Percentiles rank a stretch among this genome's conserved stretches.
phyloP scores from a whole-genome alignment of 495 filamentous ascomycete species.

The Geopyxis carbonaria region DNA sequence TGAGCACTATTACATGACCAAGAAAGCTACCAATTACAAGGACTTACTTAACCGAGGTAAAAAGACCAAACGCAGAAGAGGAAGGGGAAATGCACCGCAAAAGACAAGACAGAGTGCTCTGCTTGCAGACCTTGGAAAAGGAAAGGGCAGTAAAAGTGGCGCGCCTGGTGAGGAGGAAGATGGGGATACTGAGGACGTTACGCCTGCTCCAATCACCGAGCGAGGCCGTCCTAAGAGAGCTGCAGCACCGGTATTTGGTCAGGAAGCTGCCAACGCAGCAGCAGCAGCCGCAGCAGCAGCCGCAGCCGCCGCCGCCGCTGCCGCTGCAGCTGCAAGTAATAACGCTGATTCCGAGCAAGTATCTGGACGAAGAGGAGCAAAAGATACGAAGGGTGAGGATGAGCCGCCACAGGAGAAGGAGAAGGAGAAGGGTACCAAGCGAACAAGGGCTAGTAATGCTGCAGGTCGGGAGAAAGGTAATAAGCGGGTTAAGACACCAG shows the following conservation, averaged over 20 bases:
- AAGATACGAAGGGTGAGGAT: conserved; percentile 27
- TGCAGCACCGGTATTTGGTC: conserved; percentile 55
- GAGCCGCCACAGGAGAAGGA: conserved; percentile 33
- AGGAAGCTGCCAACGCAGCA: conserved; percentile 27
- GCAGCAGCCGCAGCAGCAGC: conserved; percentile 53
- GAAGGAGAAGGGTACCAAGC: conserved; percentile 35
- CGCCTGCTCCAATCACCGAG: conserved; percentile 40
- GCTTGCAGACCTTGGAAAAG: conserved; percentile 52
- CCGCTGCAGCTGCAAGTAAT: not conserved
- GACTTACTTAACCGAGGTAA: conserved; percentile 59
- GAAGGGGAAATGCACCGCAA: conserved; percentile 28
- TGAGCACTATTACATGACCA: conserved; percentile 88
- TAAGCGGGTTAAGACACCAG: conserved; percentile 21
- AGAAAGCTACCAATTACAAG: conserved; percentile 73
- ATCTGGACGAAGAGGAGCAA: conserved; percentile 11
- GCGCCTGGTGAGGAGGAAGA: conserved; percentile 34
- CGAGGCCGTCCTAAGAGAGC: conserved; percentile 51
- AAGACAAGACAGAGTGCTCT: conserved; percentile 60
- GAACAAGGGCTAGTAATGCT: conserved; percentile 19
- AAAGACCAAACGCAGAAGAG: conserved; percentile 38
- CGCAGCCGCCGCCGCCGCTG: conserved; percentile 33
- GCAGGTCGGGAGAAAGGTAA: conserved; percentile 17
- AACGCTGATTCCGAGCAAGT: not conserved
- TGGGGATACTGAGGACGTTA: conserved; percentile 39
- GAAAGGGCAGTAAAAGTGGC: conserved; percentile 23